Conservation (phyloP, 257 asterid species). For the Thymus mandschuricus region DNA sequence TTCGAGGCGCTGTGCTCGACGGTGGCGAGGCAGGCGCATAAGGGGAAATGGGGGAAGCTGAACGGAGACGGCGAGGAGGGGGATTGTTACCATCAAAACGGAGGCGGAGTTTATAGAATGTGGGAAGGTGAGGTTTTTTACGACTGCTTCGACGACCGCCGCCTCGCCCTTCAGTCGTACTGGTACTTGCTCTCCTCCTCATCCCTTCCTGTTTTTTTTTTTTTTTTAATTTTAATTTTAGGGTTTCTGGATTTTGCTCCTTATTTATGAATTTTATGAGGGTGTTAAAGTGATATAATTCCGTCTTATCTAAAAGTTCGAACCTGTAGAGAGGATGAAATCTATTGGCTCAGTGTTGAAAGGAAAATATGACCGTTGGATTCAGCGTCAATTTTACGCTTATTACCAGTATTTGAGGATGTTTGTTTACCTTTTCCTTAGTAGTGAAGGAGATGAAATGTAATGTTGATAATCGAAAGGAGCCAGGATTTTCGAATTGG, state of each 20-base stretch:
- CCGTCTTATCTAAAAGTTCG: too few relatives aligned
- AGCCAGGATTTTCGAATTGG: not conserved
- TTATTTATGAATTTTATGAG: too few relatives aligned
- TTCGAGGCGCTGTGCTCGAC: constrained; percentile 87
- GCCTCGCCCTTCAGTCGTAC: constrained; percentile 74
- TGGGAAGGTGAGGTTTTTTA: constrained; percentile 92
- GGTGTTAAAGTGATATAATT: too few relatives aligned
- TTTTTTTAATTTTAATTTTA: too few relatives aligned
- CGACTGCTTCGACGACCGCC: constrained; percentile 77
- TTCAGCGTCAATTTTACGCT: constrained; percentile 23
- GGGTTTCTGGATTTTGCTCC: too few relatives aligned
- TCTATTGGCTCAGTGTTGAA: too few relatives aligned
- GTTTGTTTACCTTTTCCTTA: not conserved
- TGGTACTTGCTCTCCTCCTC: constrained; percentile 49
- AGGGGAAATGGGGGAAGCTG: constrained; percentile 69
- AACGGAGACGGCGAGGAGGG: constrained; percentile 45
- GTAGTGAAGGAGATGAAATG: constrained; percentile 14
- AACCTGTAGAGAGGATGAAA: too few relatives aligned
- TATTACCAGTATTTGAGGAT: not conserved
- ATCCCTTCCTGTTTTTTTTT: not conserved
- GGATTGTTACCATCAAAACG: constrained; percentile 35
- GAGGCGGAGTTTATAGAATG: constrained; percentile 81
- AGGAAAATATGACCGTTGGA: too few relatives aligned
- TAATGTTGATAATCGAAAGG: not conserved
- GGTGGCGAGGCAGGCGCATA: constrained; percentile 79